These are phyloP conservation scores for Candida sp. DNA, from an alignment of 1,139 yeast species.

Conservation along the genomic window DNA sequence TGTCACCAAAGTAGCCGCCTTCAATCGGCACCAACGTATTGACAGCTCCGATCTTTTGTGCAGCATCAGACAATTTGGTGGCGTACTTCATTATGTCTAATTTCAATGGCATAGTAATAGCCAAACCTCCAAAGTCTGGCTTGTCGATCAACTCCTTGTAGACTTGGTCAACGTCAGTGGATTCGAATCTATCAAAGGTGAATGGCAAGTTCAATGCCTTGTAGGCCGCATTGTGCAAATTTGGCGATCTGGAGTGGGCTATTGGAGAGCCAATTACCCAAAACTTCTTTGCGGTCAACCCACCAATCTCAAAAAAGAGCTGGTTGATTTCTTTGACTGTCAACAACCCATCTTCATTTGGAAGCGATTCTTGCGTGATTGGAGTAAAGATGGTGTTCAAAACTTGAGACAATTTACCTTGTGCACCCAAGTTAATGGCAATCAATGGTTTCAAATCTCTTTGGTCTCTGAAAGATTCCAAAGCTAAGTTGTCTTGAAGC, in stretches of 20 bases:
- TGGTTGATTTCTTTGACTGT: conserved; percentile 64
- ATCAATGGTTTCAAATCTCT: conserved; percentile 68
- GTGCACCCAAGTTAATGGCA: conserved; percentile 81
- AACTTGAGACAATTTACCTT: conserved; percentile 81
- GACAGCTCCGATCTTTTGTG: conserved; percentile 85
- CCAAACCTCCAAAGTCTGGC: conserved; percentile 79
- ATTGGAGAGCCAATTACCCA: conserved; percentile 87
- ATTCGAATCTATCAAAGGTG: conserved; percentile 68
- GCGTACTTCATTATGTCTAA: conserved; percentile 73
- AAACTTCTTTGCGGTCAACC: conserved; percentile 57
- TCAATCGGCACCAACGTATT: conserved; percentile 74
- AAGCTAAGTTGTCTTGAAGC: conserved; percentile 68
- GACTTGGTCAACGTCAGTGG: conserved; percentile 58
- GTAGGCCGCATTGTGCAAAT: conserved; percentile 81
- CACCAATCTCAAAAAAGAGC: conserved; percentile 67
- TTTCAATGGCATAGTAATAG: conserved; percentile 91
- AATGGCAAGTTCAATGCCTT: conserved; percentile 79
- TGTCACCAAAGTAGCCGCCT: conserved; percentile 75
- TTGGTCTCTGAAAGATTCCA: conserved; percentile 67
- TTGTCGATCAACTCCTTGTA: conserved; percentile 52
- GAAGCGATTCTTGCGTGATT: conserved; percentile 70
- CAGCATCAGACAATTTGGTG: conserved; percentile 71
- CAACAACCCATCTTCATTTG: conserved; percentile 72
- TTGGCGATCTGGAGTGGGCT: conserved; percentile 87
- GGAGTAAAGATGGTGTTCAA: conserved; percentile 82